A percentile compares a stretch with the other conserved stretches of the same genome.
Evolutionary conservation across 2,329 filamentous ascomycete species (phyloP).

Genomic region (Talaromyces sp.): DNA sequence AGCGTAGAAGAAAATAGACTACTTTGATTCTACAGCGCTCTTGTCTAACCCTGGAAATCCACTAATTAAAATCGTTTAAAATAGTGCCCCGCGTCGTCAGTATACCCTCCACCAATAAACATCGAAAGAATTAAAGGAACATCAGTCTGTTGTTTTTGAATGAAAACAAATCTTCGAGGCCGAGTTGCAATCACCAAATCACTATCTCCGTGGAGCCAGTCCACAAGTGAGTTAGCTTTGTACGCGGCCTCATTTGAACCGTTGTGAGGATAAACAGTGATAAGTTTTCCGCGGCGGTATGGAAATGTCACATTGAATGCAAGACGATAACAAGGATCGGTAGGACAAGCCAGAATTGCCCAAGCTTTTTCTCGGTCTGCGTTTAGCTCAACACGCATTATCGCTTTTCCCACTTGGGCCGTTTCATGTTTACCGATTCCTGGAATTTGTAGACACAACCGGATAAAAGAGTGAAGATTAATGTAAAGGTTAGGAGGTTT

Average conservation of each 20-base stretch:
- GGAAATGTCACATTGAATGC: neutral
- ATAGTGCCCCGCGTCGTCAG: too few relatives aligned
- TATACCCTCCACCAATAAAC: too few relatives aligned
- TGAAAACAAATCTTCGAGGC: neutral
- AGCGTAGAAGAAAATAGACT: too few relatives aligned
- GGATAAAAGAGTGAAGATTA: too few relatives aligned
- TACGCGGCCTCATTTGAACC: neutral
- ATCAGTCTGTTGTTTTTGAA: too few relatives aligned
- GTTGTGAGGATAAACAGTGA: neutral
- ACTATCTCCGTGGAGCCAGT: constrained; percentile 1
- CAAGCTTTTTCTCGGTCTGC: neutral
- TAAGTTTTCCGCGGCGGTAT: neutral
- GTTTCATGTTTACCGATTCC: too few relatives aligned
- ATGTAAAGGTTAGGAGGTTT: neutral
- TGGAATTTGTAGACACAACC: too few relatives aligned
- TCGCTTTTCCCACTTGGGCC: too few relatives aligned
- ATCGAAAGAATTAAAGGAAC: too few relatives aligned
- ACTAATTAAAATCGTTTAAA: too few relatives aligned
- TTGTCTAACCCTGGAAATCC: too few relatives aligned
- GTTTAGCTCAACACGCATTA: neutral
- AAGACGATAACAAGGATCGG: neutral
- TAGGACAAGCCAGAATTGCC: neutral
- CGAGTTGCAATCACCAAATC: neutral
- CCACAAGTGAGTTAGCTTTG: neutral
- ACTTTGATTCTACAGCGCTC: too few relatives aligned